Base-by-base conservation (phyloP, 2,329 filamentous ascomycete species). In the Graphiopsis chlorocephala region DNA sequence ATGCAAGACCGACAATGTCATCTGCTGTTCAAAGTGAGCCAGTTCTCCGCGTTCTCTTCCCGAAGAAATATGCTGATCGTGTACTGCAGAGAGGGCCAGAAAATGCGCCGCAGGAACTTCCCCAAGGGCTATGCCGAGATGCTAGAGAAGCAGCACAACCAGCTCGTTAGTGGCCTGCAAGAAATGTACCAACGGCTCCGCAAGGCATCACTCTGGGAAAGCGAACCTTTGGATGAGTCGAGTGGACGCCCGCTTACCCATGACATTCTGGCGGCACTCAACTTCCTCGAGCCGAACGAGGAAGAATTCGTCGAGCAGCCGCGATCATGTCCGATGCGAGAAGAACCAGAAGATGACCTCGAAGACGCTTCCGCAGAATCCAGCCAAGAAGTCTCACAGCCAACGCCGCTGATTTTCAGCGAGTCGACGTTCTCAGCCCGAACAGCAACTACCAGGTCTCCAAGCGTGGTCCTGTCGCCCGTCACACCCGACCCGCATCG, bases 81-180 rank as follows among this genome's bases (percentile, higher is more conserved):
- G 29, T 7, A 2, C 5, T 15, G 29, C 11, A 56, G 52, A 25
- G 52, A 56, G n/a, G 52, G 52, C 8, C 28, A 56, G 20, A 35
- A 33, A n/a, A 12, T 56, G 31, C 28, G 31, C n/a, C 55, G 55
- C 76, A 88, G 88, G 74, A 83, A 87, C 53, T 88, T 88, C 74
- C 86, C 86, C 17, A 88, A 88, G 77, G 86, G 86, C 83, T 88
- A 73, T 47, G 86, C 88, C 28, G 86, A 89, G 74, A 87, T 88
- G 85, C 82, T 89, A 53, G 86, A 89, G 71, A 85, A 87, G 71
- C 86, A 89, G 78, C 86, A 88, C 74, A 75, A 79, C 23, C 86
- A 87, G 77, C 80, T 89, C 7, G 85, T 88, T 29, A 77, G 83
- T 62, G 86, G 84, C 53, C 79, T 88, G 5, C 85, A 86, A 72